Percentiles rank a stretch among this genome's conserved stretches.
Conservation (phyloP, 805 yeast genomes). For the Lipomyces chichibuensis region DNA sequence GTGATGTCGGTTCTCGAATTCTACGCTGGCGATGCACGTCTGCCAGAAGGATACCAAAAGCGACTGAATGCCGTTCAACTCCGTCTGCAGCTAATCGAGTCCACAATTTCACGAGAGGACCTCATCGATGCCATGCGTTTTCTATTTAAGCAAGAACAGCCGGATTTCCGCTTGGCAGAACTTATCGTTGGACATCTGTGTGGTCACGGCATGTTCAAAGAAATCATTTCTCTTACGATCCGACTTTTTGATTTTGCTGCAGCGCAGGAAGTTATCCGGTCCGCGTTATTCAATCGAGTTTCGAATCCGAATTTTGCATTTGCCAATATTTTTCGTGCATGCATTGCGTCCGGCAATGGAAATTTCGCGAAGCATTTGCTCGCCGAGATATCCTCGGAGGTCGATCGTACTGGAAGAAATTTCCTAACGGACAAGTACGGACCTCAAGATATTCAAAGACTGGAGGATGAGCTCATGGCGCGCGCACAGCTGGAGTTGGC, state of each 20-base stretch:
- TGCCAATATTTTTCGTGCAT: constrained; percentile 16
- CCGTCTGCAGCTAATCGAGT: constrained; percentile 12
- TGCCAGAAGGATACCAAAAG: background rate
- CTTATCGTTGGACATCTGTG: constrained; percentile 20
- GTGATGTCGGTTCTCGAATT: background rate
- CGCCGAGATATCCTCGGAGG: constrained; percentile 8
- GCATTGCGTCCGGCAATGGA: constrained; percentile 10
- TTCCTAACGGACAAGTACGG: background rate
- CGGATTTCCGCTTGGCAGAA: background rate
- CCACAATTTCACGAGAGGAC: constrained; percentile 13
- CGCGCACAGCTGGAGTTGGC: constrained; percentile 17
- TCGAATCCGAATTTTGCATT: constrained; percentile 9
- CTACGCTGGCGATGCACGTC: constrained; percentile 2
- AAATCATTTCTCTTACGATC: constrained; percentile 14
- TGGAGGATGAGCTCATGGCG: constrained; percentile 12
- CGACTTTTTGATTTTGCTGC: constrained; percentile 16
- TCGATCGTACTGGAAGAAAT: background rate
- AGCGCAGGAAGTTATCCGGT: constrained; percentile 13
- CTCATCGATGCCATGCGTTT: constrained; percentile 10
- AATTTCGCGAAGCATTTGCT: constrained; percentile 21
- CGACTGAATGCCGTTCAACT: constrained; percentile 4
- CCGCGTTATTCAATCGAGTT: constrained; percentile 5
- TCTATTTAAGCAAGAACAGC: constrained; percentile 1
- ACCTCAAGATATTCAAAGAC: background rate
- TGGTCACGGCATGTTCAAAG: constrained; percentile 20